Evolutionary conservation across 768 basidiomycete genomes (phyloP).

Genomic region (Galerina marginata): DNA sequence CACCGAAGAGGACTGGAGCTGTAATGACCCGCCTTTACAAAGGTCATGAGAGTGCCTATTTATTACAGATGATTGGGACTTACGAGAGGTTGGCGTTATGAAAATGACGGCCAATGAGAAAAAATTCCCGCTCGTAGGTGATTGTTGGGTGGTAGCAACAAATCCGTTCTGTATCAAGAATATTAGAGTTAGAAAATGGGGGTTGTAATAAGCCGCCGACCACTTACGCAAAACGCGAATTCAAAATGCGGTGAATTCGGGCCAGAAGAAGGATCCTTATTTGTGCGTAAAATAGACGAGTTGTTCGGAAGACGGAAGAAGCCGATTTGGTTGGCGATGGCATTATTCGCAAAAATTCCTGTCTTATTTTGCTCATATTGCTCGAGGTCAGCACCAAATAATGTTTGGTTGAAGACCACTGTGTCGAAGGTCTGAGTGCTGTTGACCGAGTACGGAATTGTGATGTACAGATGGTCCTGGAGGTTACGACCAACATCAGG

Average conservation of each 20-base stretch:
- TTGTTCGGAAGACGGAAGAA: constrained; percentile 30
- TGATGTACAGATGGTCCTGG: not conserved
- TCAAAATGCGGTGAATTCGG: constrained; percentile 38
- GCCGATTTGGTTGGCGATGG: constrained; percentile 22
- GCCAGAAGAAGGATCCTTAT: constrained; percentile 35
- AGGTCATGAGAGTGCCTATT: not conserved
- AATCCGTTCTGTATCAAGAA: not conserved
- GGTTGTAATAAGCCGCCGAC: not conserved
- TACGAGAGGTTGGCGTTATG: constrained; percentile 11
- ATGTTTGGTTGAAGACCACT: constrained; percentile 8
- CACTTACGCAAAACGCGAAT: constrained; percentile 28
- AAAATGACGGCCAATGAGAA: constrained; percentile 6
- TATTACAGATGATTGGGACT: not conserved
- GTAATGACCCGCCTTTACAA: constrained; percentile 3
- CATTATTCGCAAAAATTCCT: constrained; percentile 26
- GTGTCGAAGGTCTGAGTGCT: not conserved
- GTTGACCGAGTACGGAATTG: not conserved
- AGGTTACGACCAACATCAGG: not conserved
- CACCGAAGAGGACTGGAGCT: constrained; percentile 14
- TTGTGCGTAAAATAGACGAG: constrained; percentile 22
- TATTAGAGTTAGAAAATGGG: no score
- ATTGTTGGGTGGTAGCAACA: not conserved
- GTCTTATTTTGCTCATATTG: constrained; percentile 33
- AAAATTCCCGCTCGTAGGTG: not conserved
- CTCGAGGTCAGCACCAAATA: constrained; percentile 15